Conservation (phyloP, 176 grass and related monocot genomes). For the Saccharum spontaneum region DNA sequence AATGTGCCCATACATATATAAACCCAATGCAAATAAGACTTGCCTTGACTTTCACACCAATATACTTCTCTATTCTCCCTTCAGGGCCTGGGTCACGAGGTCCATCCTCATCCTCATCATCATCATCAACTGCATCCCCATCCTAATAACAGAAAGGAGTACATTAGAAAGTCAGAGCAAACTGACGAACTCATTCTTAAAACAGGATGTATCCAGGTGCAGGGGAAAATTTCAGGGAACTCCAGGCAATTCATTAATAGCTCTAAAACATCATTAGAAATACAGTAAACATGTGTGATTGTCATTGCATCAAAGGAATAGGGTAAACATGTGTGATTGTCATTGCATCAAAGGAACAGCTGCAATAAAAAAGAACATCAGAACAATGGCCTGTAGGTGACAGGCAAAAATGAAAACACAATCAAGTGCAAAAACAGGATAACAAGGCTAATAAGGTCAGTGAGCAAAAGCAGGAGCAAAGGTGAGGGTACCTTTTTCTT, state of each 20-base stretch:
- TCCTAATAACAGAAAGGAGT: slow-evolving; percentile 66
- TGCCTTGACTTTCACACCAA: slow-evolving; percentile 99
- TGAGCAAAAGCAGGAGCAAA: slow-evolving; percentile 16
- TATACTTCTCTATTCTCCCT: slow-evolving; percentile 92
- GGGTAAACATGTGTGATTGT: background rate
- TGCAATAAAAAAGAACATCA: background rate
- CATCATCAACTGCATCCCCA: slow-evolving; percentile 80
- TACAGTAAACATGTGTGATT: background rate
- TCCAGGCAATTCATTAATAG: background rate
- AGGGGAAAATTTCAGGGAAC: background rate
- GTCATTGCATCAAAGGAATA: background rate
- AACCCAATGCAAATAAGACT: slow-evolving; percentile 18
- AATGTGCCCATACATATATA: slow-evolving; percentile 14
- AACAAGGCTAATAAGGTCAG: background rate
- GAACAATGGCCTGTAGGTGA: background rate
- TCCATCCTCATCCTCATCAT: slow-evolving; percentile 77
- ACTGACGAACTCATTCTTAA: background rate
- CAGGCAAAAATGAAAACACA: slow-evolving; percentile 2
- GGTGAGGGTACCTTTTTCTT: slow-evolving; percentile 78
- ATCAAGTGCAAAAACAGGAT: background rate
- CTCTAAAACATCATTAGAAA: slow-evolving; percentile 13
- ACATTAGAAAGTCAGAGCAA: slow-evolving; percentile 2
- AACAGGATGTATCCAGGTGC: background rate
- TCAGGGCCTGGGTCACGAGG: slow-evolving; percentile 78
- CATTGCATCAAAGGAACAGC: slow-evolving; percentile 11